A percentile compares a stretch with the other conserved stretches of the same genome.
phyloP scores from a whole-genome alignment of 1,284 basidiomycete genomes.

The Sporisorium exsertum region DNA sequence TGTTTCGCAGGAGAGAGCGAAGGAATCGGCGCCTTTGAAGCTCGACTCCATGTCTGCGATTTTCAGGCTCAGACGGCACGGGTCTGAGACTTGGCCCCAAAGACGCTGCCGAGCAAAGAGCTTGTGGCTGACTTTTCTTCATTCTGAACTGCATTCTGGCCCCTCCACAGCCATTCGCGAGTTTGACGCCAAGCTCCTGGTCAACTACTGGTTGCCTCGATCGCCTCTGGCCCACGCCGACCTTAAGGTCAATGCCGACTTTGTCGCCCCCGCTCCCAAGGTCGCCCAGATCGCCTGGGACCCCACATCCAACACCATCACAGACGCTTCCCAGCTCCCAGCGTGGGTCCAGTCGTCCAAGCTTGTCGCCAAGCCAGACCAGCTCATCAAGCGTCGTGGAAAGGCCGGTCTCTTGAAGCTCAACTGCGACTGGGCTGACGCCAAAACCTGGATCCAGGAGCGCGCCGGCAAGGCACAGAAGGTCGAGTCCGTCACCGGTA shows the following conservation, averaged over 20 bases:
- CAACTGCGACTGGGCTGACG: slow-evolving; percentile 89
- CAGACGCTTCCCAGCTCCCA: slow-evolving; percentile 80
- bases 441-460: slow-evolving; percentile 81
- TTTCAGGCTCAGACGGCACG: slow-evolving; percentile 1
- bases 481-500: slow-evolving; percentile 93
- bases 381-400: slow-evolving; percentile 98
- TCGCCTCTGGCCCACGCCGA: slow-evolving; percentile 62
- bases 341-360: slow-evolving; percentile 77
- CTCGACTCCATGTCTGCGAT: not conserved
- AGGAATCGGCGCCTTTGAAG: not conserved
- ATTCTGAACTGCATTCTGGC: not conserved
- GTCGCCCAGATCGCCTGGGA: slow-evolving; percentile 80
- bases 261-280: slow-evolving; percentile 64
- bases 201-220: slow-evolving; percentile 69
- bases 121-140: not conserved
- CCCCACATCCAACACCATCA: slow-evolving; percentile 81
- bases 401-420: slow-evolving; percentile 92
- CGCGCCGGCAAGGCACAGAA: slow-evolving; percentile 93
- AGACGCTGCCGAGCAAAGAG: not conserved
- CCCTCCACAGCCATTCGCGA: slow-evolving; percentile 61
- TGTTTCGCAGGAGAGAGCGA: not conserved
- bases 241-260: slow-evolving; percentile 60
- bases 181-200: slow-evolving; percentile 68
- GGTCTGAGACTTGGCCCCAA: not conserved
- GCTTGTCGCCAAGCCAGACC: slow-evolving; percentile 75